Evolutionary conservation across 495 filamentous ascomycete genomes (phyloP).

Genomic region (Tuber indicum): DNA sequence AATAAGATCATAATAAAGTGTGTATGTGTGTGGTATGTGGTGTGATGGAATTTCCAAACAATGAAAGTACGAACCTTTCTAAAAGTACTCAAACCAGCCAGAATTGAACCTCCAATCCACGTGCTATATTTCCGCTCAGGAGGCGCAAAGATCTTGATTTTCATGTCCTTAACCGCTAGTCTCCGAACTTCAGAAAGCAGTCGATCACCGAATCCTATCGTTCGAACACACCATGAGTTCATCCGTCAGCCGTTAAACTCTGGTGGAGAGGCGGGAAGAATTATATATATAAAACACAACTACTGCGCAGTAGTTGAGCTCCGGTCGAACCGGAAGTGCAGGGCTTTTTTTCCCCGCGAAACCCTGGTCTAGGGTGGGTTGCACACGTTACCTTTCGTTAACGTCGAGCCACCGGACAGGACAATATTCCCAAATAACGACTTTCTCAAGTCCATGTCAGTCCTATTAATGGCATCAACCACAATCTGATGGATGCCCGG

Average conservation of each 20-base stretch:
- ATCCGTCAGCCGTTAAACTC: background rate
- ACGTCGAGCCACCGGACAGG: slow-evolving; percentile 92
- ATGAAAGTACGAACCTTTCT: slow-evolving; percentile 64
- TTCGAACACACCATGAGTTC: slow-evolving; percentile 7
- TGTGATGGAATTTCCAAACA: background rate
- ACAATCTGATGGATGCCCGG: slow-evolving; percentile 99
- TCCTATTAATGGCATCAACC: slow-evolving; percentile 99
- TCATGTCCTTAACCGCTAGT: slow-evolving; percentile 95
- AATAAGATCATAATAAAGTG: background rate
- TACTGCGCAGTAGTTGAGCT: background rate
- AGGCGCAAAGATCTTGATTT: slow-evolving; percentile 96
- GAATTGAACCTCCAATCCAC: slow-evolving; percentile 97
- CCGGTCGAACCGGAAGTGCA: background rate
- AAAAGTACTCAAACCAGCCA: slow-evolving; percentile 95
- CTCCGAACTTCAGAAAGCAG: slow-evolving; percentile 85
- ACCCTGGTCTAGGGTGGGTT: background rate
- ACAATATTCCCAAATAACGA: slow-evolving; percentile 99
- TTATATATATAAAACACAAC: slow-evolving; percentile 2
- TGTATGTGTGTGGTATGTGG: background rate
- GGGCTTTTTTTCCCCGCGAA: background rate
- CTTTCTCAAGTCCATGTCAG: slow-evolving; percentile 99
- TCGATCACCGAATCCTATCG: slow-evolving; percentile 80
- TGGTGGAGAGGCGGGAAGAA: background rate
- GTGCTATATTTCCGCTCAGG: slow-evolving; percentile 97
- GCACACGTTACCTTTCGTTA: slow-evolving; percentile 57